Evolutionary conservation across 225 moss, liverwort and hornwort species (phyloP).

Genomic region (Ulota crispa): DNA sequence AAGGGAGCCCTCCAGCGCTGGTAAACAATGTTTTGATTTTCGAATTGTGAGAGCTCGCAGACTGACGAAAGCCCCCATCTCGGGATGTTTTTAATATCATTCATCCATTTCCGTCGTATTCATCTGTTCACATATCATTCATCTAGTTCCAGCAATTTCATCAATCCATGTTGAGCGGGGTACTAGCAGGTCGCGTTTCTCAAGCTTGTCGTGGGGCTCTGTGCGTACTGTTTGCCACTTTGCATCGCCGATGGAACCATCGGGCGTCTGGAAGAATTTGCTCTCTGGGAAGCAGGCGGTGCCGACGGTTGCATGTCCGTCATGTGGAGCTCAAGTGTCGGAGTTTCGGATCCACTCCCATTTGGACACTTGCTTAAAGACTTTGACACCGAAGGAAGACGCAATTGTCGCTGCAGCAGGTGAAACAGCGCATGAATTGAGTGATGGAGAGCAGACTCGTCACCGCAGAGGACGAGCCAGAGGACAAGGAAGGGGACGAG

Average conservation of each 20-base stretch:
- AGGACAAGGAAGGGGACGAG: constrained; percentile 26
- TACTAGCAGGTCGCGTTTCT: too few relatives aligned
- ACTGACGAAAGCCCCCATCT: too few relatives aligned
- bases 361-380: constrained; percentile 39
- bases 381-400: constrained; percentile 13
- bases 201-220: not conserved
- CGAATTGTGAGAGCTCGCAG: too few relatives aligned
- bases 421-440: constrained; percentile 22
- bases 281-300: constrained; percentile 35
- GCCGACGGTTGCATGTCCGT: constrained; percentile 39
- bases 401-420: not conserved
- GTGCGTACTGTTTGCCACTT: not conserved
- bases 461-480: constrained; percentile 8
- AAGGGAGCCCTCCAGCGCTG: too few relatives aligned
- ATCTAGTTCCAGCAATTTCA: too few relatives aligned
- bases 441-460: constrained; percentile 23
- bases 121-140: too few relatives aligned
- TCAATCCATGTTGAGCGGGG: not conserved
- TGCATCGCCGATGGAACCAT: constrained; percentile 22
- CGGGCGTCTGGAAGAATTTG: constrained; percentile 44
- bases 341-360: constrained; percentile 63
- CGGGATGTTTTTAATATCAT: too few relatives aligned
- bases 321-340: constrained; percentile 34
- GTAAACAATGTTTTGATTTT: too few relatives aligned
- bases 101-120: too few relatives aligned